Percentiles rank a stretch among this genome's conserved stretches.
These are phyloP conservation scores for Murraya koenigii DNA, from an alignment of 345 rosid species.

Conservation along the genomic window DNA sequence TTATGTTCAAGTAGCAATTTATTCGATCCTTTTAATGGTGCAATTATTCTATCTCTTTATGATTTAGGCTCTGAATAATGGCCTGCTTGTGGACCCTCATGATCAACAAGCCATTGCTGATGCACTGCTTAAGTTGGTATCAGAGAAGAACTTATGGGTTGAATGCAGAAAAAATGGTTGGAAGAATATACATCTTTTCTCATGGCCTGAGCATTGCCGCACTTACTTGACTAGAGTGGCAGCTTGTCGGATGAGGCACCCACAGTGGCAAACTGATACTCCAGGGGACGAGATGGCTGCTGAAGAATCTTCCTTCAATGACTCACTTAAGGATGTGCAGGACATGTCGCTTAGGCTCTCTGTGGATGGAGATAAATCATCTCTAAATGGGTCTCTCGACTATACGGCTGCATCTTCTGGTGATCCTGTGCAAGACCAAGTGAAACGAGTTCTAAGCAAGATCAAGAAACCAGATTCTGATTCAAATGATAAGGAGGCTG, in stretches of 20 bases:
- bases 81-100: slow-evolving; percentile 94
- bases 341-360: slow-evolving; percentile 96
- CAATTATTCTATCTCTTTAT: slow-evolving; percentile 13
- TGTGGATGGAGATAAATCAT: slow-evolving; percentile 79
- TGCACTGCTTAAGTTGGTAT: slow-evolving; percentile 83
- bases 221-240: slow-evolving; percentile 93
- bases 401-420: slow-evolving; percentile 33
- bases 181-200: slow-evolving; percentile 92
- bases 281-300: slow-evolving; percentile 59
- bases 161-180: slow-evolving; percentile 87
- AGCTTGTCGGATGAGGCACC: slow-evolving; percentile 90
- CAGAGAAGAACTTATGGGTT: slow-evolving; percentile 88
- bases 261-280: slow-evolving; percentile 91
- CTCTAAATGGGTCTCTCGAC: slow-evolving; percentile 55
- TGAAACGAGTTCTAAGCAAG: slow-evolving; percentile 68
- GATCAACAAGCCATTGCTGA: slow-evolving; percentile 82
- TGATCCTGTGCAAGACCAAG: slow-evolving; percentile 57
- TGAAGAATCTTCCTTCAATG: slow-evolving; percentile 72
- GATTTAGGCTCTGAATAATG: slow-evolving; percentile 79
- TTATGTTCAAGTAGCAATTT: not conserved
- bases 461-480: slow-evolving; percentile 53
- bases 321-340: slow-evolving; percentile 85
- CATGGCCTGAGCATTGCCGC: slow-evolving; percentile 99
- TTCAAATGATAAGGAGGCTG: slow-evolving; percentile 42
- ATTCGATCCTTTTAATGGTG: not conserved